Base-by-base conservation (phyloP, 176 grass and related monocot species). In the Carex littledalei region DNA sequence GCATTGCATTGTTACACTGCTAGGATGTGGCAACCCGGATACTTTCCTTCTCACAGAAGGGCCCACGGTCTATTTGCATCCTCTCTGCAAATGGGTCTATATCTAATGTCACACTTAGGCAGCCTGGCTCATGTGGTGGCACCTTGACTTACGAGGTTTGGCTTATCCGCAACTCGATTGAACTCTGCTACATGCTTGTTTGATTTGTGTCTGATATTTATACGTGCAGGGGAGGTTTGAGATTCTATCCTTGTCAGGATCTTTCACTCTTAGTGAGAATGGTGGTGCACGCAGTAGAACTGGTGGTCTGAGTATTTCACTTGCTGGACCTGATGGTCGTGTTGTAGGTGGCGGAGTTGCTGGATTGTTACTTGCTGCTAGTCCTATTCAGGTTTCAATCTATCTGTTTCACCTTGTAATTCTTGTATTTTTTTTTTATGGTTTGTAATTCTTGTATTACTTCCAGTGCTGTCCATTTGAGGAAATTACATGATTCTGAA, bases 11-110 rank as follows among this genome's bases (percentile, higher is more conserved):
- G 57, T 90, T 85, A 63, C 11, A 7, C 56, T 45, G 34, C 49
- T 61, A 98, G 96, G 93, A 98, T 84, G 96, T 95, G 59, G 93
- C 90, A 14, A 88, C 89, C 0, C 91, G 91, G 56, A 90, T 98
- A 78, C 84, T 98, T 79, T 98, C 96, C 14, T 98, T 98, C 86
- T 93, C 96, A 53, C 91, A 88, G 72, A 98, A 95, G 77, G 96
- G 96, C n/a, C 96, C 93, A 16, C 89, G 91, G 56, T 87, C 96
- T 0, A 84, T 98, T 3, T 98, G 96, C 87, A 92, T 98, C 34
- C 91, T 93, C 24, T 90, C 89, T 85, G 88, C 88, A 41, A 98
- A 93, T 74, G 96, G 96, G 29, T 81, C 93, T 31, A 95, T 98
- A 72, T 94, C 96, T 11, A 90, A 90, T 94, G 96, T 94, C 39